phyloP scores from a whole-genome alignment of 257 asterid species.

The Petrea volubilis region DNA sequence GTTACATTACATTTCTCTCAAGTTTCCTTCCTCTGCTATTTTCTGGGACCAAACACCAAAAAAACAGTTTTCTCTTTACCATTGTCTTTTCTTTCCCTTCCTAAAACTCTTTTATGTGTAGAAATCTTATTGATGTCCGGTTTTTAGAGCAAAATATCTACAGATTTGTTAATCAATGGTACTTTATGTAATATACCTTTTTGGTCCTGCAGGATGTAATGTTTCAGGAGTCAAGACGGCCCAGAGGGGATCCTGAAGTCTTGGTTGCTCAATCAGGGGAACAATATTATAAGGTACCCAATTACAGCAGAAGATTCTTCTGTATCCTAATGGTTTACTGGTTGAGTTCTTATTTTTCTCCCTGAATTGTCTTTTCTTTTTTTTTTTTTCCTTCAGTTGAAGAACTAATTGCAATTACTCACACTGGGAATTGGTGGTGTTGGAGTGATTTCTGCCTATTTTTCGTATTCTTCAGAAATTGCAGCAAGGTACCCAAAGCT shows the following conservation, averaged over 20 bases:
- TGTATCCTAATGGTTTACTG: not conserved
- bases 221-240: conserved; percentile 65
- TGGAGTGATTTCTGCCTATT: conserved; percentile 71
- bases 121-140: not conserved
- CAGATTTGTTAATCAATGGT: not conserved
- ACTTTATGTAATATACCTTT: not conserved
- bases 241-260: conserved; percentile 76
- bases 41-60: too few species aligned
- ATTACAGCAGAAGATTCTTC: not conserved
- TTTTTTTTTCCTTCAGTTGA: conserved; percentile 50
- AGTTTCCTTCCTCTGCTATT: too few species aligned
- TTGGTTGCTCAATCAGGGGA: conserved; percentile 87
- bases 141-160: conserved; percentile 4
- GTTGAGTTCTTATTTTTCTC: conserved; percentile 2
- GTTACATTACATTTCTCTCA: too few species aligned
- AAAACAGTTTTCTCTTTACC: too few species aligned
- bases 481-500: conserved; percentile 59
- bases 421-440: conserved; percentile 81
- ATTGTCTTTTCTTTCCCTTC: too few species aligned
- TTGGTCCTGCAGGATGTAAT: conserved; percentile 63
- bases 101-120: too few species aligned
- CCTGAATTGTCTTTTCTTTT: too few species aligned
- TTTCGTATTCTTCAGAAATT: conserved; percentile 84
- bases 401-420: conserved; percentile 68
- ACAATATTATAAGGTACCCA: conserved; percentile 72